These are phyloP conservation scores for Tricholoma sp. DNA, from an alignment of 768 basidiomycete genomes.

Conservation along the genomic window DNA sequence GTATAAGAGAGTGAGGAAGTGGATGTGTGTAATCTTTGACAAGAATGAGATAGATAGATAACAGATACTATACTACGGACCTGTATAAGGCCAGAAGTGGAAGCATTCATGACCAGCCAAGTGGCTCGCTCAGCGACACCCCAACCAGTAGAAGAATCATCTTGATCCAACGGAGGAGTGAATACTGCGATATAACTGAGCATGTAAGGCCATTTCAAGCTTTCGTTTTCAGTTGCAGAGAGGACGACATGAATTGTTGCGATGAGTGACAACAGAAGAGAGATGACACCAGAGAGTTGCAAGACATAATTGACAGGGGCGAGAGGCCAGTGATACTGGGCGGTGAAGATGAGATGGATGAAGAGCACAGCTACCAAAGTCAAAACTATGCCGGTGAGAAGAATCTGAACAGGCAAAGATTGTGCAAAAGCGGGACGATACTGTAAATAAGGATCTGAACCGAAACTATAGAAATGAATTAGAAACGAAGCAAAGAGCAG, in stretches of 20 bases:
- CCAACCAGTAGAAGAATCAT: slow-evolving; percentile 45
- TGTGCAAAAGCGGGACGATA: slow-evolving; percentile 80
- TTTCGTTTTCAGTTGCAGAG: slow-evolving; percentile 50
- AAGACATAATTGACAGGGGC: slow-evolving; percentile 89
- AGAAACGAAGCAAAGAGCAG: neutral
- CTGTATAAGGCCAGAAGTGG: slow-evolving; percentile 81
- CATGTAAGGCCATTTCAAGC: slow-evolving; percentile 91
- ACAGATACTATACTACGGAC: slow-evolving; percentile 35
- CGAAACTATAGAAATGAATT: slow-evolving; percentile 17
- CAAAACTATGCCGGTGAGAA: slow-evolving; percentile 79
- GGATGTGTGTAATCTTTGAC: slow-evolving; percentile 88
- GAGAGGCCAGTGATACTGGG: slow-evolving; percentile 93
- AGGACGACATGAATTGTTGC: slow-evolving; percentile 79
- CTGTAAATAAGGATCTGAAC: slow-evolving; percentile 66
- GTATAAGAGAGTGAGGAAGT: slow-evolving; percentile 92
- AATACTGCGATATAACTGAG: slow-evolving; percentile 84
- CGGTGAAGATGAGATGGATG: slow-evolving; percentile 91
- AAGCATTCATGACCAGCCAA: slow-evolving; percentile 87
- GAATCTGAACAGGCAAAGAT: slow-evolving; percentile 87
- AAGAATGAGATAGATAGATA: neutral
- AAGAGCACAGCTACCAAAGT: slow-evolving; percentile 83
- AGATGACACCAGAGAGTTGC: slow-evolving; percentile 78
- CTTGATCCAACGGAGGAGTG: slow-evolving; percentile 52
- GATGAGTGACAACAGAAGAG: slow-evolving; percentile 71
- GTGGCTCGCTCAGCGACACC: slow-evolving; percentile 55